Evolutionary conservation across 208 protist species (phyloP).

Genomic region (Wallacemonas sp.): DNA sequence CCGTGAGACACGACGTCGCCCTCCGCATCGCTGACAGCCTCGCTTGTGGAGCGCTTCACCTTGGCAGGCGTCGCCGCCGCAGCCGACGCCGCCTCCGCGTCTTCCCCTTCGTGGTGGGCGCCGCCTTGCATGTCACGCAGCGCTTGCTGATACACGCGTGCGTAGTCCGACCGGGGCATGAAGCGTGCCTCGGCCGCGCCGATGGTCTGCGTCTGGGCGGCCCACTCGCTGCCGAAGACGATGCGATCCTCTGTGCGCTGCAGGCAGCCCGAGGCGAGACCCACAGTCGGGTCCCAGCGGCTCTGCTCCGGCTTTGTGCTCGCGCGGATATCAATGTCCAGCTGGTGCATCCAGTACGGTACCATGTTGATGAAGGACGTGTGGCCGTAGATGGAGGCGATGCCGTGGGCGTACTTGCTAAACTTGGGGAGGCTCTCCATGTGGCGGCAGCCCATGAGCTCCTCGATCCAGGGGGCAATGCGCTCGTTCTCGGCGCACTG

Average conservation of each 20-base stretch:
- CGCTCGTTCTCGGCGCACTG: slow-evolving; percentile 88
- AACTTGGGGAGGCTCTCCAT: slow-evolving; percentile 91
- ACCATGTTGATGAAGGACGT: slow-evolving; percentile 88
- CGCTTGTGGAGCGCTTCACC: slow-evolving; percentile 2
- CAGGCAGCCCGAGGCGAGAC: slow-evolving; percentile 74
- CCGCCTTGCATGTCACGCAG: slow-evolving; percentile 30
- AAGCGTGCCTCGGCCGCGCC: slow-evolving; percentile 84
- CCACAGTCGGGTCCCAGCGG: slow-evolving; percentile 83
- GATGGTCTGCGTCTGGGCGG: slow-evolving; percentile 80
- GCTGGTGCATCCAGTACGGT: slow-evolving; percentile 90
- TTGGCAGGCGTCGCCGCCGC: background rate
- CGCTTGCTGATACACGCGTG: slow-evolving; percentile 66
- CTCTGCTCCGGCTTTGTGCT: slow-evolving; percentile 82
- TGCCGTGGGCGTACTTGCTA: slow-evolving; percentile 90
- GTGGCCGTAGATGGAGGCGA: slow-evolving; percentile 86
- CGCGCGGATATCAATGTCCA: slow-evolving; percentile 87
- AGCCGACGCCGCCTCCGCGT: background rate
- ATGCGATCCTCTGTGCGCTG: slow-evolving; percentile 76
- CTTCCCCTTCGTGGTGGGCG: background rate
- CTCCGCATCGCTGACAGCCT: slow-evolving; percentile 10
- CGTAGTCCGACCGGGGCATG: slow-evolving; percentile 77
- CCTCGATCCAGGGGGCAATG: slow-evolving; percentile 89
- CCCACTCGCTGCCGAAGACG: slow-evolving; percentile 69
- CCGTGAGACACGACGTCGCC: background rate
- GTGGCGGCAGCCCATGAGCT: slow-evolving; percentile 88